Evolutionary conservation across 495 filamentous ascomycete species (phyloP), one percentile per base, ranked within the genome.

Genomic region (Aspergillus nidulans): DNA sequence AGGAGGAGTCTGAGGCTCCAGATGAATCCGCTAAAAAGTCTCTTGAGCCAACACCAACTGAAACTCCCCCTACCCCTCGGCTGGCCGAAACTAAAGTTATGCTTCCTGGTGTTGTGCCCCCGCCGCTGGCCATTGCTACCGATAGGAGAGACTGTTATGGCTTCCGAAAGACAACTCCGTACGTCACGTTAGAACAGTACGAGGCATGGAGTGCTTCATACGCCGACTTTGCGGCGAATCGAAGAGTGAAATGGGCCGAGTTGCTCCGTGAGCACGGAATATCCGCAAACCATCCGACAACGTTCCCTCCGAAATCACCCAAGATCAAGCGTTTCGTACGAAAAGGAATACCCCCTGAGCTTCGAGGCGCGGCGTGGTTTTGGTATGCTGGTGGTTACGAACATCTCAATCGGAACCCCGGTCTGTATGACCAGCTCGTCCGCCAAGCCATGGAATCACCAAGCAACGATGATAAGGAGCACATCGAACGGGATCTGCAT

Each of bases 271-370:
- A 92, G 60, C 82, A 87, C 63, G 85, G 86, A 3, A 76, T 97
- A 24, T 75, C 84, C 56, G 85, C 83, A 4, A 79, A 83, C n/a
- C 70, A 82, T 15, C 91, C 94, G 2, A 79, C 80, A 28, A 75
- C 78, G 4, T 97, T 97, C 57, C 94, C 94, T 0, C 81, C 86
- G 0, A 87, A 83, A 52, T 90, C 85, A 13, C 76, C 80, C 38
- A 95, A 92, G 63, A 80, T 92, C 25, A 96, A 95, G 71, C 81
- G 91, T 12, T 96, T 89, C 63, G 81, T 96, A 25, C 85, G 92
- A 30, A 98, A 98, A 68, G 94, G 94, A n/a, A 91, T 97, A 21
- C 94, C 94, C 2, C 87, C 91, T 1, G 90, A 95, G 53, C 91
- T 89, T 82, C 81, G 94, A 61, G 94, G 94, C 10, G 85, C 87